phyloP scores from a whole-genome alignment of 2,329 filamentous ascomycete species.

The Nemania sp. region DNA sequence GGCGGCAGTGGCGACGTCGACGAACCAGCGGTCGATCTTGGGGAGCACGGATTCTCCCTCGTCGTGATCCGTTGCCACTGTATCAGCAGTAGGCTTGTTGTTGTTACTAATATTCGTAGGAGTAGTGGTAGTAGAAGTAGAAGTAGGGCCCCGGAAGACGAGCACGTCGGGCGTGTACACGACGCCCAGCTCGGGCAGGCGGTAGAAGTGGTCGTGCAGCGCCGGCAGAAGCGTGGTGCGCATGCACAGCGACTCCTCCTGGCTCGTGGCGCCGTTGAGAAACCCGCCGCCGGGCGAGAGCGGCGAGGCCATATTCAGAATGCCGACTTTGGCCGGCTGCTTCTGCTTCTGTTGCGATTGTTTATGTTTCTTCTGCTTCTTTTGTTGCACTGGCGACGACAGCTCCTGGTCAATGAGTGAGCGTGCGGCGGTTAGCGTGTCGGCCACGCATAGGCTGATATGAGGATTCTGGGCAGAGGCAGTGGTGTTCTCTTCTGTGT shows the following conservation, averaged over 20 bases:
- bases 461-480: conserved; percentile 29
- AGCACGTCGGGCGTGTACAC: conserved; percentile 62
- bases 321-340: conserved; percentile 44
- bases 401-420: conserved; percentile 32
- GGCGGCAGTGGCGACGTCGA: conserved; percentile 61
- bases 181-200: conserved; percentile 59
- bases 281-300: conserved; percentile 64
- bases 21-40: conserved; percentile 57
- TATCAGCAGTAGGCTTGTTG: too few species aligned
- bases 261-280: conserved; percentile 59
- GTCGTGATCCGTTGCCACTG: conserved; percentile 38
- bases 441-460: conserved; percentile 52
- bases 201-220: conserved; percentile 60
- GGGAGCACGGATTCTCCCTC: conserved; percentile 43
- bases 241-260: conserved; percentile 65
- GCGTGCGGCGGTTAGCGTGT: conserved; percentile 58
- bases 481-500: background rate
- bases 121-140: conserved; percentile 34
- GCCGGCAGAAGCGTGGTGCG: conserved; percentile 63
- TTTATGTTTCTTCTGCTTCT: background rate
- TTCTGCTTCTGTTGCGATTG: background rate
- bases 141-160: conserved; percentile 51
- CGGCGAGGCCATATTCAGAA: conserved; percentile 68
- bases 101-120: background rate
- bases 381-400: background rate